A percentile compares a stretch with the other conserved stretches of the same genome.
Conservation (phyloP, 1,284 basidiomycete genomes). For the Pyrrhoderma noxium region DNA sequence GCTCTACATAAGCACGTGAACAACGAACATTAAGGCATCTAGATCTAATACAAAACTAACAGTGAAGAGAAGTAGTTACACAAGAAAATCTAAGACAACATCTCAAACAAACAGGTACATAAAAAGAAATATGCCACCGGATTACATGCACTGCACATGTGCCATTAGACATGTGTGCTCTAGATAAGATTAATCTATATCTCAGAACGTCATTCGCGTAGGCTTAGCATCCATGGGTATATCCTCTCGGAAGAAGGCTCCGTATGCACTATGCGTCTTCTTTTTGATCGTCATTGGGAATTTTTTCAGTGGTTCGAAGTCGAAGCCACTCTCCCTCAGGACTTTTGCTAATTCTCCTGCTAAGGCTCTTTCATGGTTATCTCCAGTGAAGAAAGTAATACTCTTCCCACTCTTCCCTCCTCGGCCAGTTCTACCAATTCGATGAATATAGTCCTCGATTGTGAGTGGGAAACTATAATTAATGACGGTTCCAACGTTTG, state of each 20-base stretch:
- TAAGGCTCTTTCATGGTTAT: constrained; percentile 76
- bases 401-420: constrained; percentile 89
- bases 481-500: constrained; percentile 86
- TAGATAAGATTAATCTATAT: background rate
- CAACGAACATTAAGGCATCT: too few relatives aligned
- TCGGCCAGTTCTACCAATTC: constrained; percentile 92
- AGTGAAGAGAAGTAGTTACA: too few relatives aligned
- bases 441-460: constrained; percentile 94
- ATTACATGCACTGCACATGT: too few relatives aligned
- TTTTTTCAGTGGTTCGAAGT: constrained; percentile 72
- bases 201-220: constrained; percentile 82
- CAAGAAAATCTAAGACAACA: too few relatives aligned
- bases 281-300: constrained; percentile 99
- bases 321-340: constrained; percentile 81
- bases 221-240: constrained; percentile 68
- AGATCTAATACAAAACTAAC: too few relatives aligned
- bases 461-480: constrained; percentile 98
- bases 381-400: constrained; percentile 95
- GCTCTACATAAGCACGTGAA: too few relatives aligned
- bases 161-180: background rate
- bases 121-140: too few relatives aligned
- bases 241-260: constrained; percentile 77
- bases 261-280: constrained; percentile 80
- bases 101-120: too few relatives aligned
- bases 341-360: constrained; percentile 94